Evolutionary conservation across 2,329 filamentous ascomycete genomes (phyloP).

Genomic region (Arthrobotrys conoides): DNA sequence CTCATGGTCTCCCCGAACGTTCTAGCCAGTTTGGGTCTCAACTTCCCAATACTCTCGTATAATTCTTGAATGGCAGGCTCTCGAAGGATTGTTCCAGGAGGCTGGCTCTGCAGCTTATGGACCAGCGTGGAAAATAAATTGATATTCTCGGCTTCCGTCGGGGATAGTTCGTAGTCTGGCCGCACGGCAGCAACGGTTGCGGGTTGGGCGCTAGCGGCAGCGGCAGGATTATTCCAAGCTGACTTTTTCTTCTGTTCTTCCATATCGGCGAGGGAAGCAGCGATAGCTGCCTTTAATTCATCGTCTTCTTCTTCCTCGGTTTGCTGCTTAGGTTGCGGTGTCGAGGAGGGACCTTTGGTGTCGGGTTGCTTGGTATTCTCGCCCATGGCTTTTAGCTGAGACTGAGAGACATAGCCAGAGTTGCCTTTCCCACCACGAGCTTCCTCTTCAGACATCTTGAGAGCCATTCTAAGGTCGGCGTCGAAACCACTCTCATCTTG

Average conservation of each 20-base stretch:
- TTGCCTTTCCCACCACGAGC: constrained; percentile 78
- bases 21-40: constrained; percentile 91
- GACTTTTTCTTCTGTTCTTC: constrained; percentile 97
- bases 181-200: constrained; percentile 57
- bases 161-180: constrained; percentile 87
- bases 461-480: constrained; percentile 90
- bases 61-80: constrained; percentile 98
- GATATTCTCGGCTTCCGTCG: constrained; percentile 96
- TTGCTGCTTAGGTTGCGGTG: constrained; percentile 58
- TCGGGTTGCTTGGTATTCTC: constrained; percentile 64
- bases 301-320: constrained; percentile 86
- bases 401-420: constrained; percentile 79
- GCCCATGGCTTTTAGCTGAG: constrained; percentile 68
- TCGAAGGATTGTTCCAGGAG: constrained; percentile 93
- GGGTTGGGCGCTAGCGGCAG: constrained; percentile 70
- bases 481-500: constrained; percentile 84
- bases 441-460: constrained; percentile 98
- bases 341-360: constrained; percentile 65
- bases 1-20: constrained; percentile 99
- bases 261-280: constrained; percentile 94
- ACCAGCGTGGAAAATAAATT: constrained; percentile 95
- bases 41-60: constrained; percentile 94
- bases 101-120: constrained; percentile 93
- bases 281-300: constrained; percentile 93
- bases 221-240: constrained; percentile 74